Evolutionary conservation across 2,329 filamentous ascomycete species (phyloP).

Genomic region (Colletotrichum sp.): DNA sequence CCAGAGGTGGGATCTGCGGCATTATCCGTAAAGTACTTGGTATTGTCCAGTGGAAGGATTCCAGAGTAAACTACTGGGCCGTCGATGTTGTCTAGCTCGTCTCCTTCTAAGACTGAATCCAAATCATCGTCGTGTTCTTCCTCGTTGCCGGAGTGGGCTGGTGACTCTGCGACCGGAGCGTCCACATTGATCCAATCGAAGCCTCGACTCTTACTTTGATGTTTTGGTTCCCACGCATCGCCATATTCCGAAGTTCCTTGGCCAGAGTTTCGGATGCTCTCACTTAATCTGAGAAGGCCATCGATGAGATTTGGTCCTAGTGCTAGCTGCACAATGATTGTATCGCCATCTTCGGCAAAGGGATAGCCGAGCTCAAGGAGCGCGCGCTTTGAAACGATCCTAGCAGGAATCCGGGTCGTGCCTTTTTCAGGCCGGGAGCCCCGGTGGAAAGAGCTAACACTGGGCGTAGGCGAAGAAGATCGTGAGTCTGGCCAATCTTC

Average conservation of each 20-base stretch:
- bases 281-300: conserved; percentile 82
- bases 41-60: neutral
- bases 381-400: conserved; percentile 79
- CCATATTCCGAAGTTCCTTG: neutral
- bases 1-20: neutral
- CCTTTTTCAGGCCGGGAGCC: conserved; percentile 69
- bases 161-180: neutral
- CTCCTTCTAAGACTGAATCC: neutral
- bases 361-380: conserved; percentile 86
- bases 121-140: neutral
- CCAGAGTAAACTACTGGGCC: neutral
- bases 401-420: conserved; percentile 85
- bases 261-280: conserved; percentile 34
- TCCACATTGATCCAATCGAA: neutral
- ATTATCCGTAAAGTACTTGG: neutral
- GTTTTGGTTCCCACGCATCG: neutral
- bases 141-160: neutral
- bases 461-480: neutral
- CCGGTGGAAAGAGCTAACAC: neutral
- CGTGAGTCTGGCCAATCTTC: neutral
- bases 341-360: conserved; percentile 83
- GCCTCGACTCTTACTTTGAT: neutral
- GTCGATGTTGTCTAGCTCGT: neutral
- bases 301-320: conserved; percentile 91
- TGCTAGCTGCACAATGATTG: conserved; percentile 81